A percentile compares a stretch with the other conserved stretches of the same genome.
phyloP scores from a whole-genome alignment of 2,329 filamentous ascomycete species.

The Neoarthrinium moseri region DNA sequence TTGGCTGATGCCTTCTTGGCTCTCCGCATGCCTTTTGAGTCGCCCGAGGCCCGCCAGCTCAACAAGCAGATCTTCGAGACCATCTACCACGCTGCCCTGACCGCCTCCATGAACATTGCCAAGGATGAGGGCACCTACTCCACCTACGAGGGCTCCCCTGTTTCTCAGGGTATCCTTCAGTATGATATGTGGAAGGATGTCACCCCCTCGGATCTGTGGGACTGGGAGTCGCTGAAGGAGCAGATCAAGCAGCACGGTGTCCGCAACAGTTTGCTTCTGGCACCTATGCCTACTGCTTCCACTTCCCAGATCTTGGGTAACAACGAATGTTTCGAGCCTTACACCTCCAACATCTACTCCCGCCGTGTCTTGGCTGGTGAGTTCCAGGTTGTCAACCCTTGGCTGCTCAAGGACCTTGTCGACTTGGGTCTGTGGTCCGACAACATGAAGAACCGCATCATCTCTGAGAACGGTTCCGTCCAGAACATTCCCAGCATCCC shows the following conservation, averaged over 20 bases:
- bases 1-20: constrained; percentile 97
- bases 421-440: constrained; percentile 98
- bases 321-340: constrained; percentile 99
- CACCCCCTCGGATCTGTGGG: constrained; percentile 91
- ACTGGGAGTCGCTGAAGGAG: constrained; percentile 86
- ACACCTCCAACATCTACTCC: constrained; percentile 99
- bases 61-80: constrained; percentile 99
- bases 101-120: constrained; percentile 83
- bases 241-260: constrained; percentile 91
- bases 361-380: constrained; percentile 96
- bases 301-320: constrained; percentile 98
- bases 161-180: constrained; percentile 93
- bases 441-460: constrained; percentile 99
- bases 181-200: constrained; percentile 95
- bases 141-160: constrained; percentile 89
- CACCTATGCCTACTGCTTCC: constrained; percentile 96
- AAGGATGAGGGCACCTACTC: constrained; percentile 81
- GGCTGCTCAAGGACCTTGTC: constrained; percentile 96
- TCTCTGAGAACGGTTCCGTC: constrained; percentile 91
- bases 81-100: constrained; percentile 94
- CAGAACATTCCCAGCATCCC: constrained; percentile 98
- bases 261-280: constrained; percentile 91
- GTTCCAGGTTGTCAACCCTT: constrained; percentile 99
- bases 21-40: constrained; percentile 95
- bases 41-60: constrained; percentile 85